Evolutionary conservation across 2,329 filamentous ascomycete species (phyloP).

Genomic region (Diaporthe batatas): DNA sequence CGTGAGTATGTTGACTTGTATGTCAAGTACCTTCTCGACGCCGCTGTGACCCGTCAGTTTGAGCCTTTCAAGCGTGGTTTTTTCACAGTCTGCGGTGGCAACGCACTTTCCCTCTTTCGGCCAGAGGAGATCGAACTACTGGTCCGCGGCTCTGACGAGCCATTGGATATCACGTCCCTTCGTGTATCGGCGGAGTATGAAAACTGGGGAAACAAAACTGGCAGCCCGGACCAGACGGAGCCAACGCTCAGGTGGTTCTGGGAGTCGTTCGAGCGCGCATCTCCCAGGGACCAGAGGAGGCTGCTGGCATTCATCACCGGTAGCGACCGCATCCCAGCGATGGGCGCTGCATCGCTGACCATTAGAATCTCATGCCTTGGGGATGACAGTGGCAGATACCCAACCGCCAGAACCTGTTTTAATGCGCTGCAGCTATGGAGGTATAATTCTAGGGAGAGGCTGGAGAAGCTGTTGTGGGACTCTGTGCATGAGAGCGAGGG

Average conservation of each 20-base stretch:
- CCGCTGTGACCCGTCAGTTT: conserved; percentile 83
- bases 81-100: conserved; percentile 91
- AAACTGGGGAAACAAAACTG: conserved; percentile 72
- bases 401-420: conserved; percentile 91
- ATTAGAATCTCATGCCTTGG: conserved; percentile 84
- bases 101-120: conserved; percentile 87
- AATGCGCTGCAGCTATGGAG: conserved; percentile 84
- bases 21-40: conserved; percentile 83
- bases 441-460: conserved; percentile 74
- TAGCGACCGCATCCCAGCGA: conserved; percentile 90
- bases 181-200: conserved; percentile 85
- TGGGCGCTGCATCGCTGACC: conserved; percentile 82
- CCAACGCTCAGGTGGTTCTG: conserved; percentile 88
- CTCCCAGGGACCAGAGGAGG: conserved; percentile 78
- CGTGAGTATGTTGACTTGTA: conserved; percentile 90
- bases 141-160: conserved; percentile 86
- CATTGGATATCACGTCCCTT: conserved; percentile 82
- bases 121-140: conserved; percentile 93
- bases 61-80: conserved; percentile 96
- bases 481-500: conserved; percentile 93
- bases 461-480: conserved; percentile 82
- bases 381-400: conserved; percentile 80
- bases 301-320: conserved; percentile 90
- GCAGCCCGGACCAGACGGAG: conserved; percentile 69
- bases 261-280: conserved; percentile 79